These are phyloP conservation scores for Pugionium cornutum DNA, from an alignment of 345 rosid species.

Conservation along the genomic window DNA sequence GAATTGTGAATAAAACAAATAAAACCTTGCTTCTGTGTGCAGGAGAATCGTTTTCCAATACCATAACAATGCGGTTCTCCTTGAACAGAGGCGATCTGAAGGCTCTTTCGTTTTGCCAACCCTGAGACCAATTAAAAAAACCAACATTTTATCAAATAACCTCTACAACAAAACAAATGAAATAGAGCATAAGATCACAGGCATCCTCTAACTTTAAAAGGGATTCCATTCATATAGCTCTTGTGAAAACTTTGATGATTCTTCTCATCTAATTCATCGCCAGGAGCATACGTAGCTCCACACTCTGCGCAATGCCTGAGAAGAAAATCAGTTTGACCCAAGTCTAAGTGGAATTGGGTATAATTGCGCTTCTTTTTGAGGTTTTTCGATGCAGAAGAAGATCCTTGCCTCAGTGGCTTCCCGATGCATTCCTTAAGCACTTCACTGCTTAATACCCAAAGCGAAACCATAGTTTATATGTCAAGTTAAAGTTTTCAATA, in stretches of 20 bases:
- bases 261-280: constrained; percentile 77
- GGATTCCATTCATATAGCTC: constrained; percentile 64
- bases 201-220: constrained; percentile 54
- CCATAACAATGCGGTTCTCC: constrained; percentile 56
- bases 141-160: not conserved
- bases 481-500: not conserved
- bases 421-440: constrained; percentile 18
- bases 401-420: constrained; percentile 30
- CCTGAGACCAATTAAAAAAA: constrained; percentile 44
- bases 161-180: not conserved
- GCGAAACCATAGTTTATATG: not conserved
- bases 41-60: constrained; percentile 53
- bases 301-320: constrained; percentile 60
- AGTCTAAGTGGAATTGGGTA: constrained; percentile 74
- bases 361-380: constrained; percentile 77
- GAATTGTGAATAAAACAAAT: not conserved
- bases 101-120: constrained; percentile 65
- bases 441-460: constrained; percentile 28
- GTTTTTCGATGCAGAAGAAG: constrained; percentile 29
- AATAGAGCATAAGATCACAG: not conserved
- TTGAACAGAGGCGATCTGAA: constrained; percentile 39
- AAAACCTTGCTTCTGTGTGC: constrained; percentile 69
- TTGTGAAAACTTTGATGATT: constrained; percentile 64
- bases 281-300: constrained; percentile 67
- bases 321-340: constrained; percentile 89